These are phyloP conservation scores for Trametes pubescens DNA, from an alignment of 1,284 basidiomycete species.

Conservation along the genomic window DNA sequence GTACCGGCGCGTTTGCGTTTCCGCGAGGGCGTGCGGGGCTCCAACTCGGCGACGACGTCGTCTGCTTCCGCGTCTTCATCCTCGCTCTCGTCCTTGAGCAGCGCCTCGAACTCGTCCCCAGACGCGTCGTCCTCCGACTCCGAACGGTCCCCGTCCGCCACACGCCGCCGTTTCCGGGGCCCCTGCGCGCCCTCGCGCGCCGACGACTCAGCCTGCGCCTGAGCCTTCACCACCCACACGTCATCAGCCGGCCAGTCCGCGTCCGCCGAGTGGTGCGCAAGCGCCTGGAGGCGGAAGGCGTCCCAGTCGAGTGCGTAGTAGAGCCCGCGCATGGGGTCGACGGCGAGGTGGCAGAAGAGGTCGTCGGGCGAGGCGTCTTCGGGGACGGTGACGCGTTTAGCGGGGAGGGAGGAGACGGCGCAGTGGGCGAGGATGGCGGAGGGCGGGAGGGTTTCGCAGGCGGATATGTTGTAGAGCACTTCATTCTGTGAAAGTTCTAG, in stretches of 20 bases:
- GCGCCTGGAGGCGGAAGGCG: slow-evolving; percentile 50
- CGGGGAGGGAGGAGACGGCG: slow-evolving; percentile 46
- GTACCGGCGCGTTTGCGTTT: slow-evolving; percentile 38
- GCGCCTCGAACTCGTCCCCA: slow-evolving; percentile 13
- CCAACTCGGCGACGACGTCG: slow-evolving; percentile 22
- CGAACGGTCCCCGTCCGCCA: slow-evolving; percentile 18
- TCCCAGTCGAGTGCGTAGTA: slow-evolving; percentile 73
- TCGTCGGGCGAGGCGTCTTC: slow-evolving; percentile 40
- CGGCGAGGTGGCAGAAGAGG: slow-evolving; percentile 64
- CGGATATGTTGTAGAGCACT: slow-evolving; percentile 68
- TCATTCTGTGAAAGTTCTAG: slow-evolving; percentile 59
- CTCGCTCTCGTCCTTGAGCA: neutral
- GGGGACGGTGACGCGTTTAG: slow-evolving; percentile 19
- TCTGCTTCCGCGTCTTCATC: slow-evolving; percentile 27
- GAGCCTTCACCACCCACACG: slow-evolving; percentile 21
- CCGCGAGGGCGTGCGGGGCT: slow-evolving; percentile 23
- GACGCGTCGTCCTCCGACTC: slow-evolving; percentile 16
- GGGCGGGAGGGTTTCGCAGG: slow-evolving; percentile 56
- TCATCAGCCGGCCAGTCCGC: slow-evolving; percentile 23
- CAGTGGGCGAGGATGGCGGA: slow-evolving; percentile 61
- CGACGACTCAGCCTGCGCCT: neutral
- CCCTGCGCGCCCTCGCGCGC: neutral
- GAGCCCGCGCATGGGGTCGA: slow-evolving; percentile 63
- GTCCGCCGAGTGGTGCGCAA: slow-evolving; percentile 37
- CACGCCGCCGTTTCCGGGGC: slow-evolving; percentile 4